Evolutionary conservation across 2,329 filamentous ascomycete genomes (phyloP).

Genomic region (Pseudocercospora ulei): DNA sequence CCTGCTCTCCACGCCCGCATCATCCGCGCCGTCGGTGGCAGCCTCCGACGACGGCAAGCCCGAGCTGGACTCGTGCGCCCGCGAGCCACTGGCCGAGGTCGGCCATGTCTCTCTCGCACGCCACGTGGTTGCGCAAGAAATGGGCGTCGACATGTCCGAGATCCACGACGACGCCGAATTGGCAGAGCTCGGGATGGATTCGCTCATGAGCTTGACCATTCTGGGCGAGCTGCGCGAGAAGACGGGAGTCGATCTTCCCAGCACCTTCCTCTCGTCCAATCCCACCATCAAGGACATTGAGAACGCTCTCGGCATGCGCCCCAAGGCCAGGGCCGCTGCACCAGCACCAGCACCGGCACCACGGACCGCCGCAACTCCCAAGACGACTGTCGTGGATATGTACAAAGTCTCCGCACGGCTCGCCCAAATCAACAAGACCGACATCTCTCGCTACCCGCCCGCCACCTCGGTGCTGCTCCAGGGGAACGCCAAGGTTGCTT

Average conservation of each 20-base stretch:
- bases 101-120: conserved; percentile 41
- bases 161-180: conserved; percentile 51
- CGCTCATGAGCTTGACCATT: conserved; percentile 46
- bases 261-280: conserved; percentile 51
- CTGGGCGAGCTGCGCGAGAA: conserved; percentile 45
- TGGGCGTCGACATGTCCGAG: conserved; percentile 55
- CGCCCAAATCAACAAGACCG: conserved; percentile 31
- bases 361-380: conserved; percentile 15
- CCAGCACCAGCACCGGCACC: conserved; percentile 29
- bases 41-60: conserved; percentile 38
- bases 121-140: conserved; percentile 46
- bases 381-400: conserved; percentile 34
- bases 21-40: conserved; percentile 40
- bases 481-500: conserved; percentile 48
- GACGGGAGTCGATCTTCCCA: conserved; percentile 44
- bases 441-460: conserved; percentile 41
- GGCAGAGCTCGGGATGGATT: conserved; percentile 49
- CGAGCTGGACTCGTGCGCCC: conserved; percentile 31
- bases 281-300: conserved; percentile 57
- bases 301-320: conserved; percentile 50
- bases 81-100: conserved; percentile 32
- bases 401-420: conserved; percentile 44
- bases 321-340: conserved; percentile 30
- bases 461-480: conserved; percentile 50
- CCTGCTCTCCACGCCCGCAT: conserved; percentile 42